Evolutionary conservation across 805 yeast genomes (phyloP).

Genomic region (Yarrowia sp.): DNA sequence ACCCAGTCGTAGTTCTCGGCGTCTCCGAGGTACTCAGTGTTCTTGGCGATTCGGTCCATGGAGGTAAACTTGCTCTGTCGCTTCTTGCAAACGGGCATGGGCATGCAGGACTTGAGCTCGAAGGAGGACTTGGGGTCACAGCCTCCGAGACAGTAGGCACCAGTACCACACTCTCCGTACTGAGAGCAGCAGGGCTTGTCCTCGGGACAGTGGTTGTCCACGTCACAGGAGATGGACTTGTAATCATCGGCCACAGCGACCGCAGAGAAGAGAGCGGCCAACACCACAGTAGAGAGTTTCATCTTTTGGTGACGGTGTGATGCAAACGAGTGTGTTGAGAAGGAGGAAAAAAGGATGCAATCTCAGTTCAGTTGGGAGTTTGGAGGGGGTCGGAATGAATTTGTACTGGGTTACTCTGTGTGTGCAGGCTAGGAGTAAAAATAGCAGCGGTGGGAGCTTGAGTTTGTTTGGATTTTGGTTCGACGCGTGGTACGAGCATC

Average conservation of each 20-base stretch:
- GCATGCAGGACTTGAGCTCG: conserved; percentile 76
- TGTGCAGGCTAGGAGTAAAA: conserved; percentile 36
- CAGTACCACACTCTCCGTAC: conserved; percentile 81
- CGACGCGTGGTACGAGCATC: conserved; percentile 14
- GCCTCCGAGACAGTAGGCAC: conserved; percentile 80
- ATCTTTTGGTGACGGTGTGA: background rate
- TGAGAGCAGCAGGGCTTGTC: conserved; percentile 84
- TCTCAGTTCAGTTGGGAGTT: conserved; percentile 13
- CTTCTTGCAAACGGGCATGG: conserved; percentile 76
- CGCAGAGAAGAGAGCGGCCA: conserved; percentile 40
- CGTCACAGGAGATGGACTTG: conserved; percentile 57
- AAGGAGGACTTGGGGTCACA: conserved; percentile 81
- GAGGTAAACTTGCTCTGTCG: conserved; percentile 46
- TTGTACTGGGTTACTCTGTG: conserved; percentile 26
- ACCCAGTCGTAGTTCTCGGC: conserved; percentile 71
- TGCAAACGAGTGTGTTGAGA: conserved; percentile 33
- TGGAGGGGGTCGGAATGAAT: conserved; percentile 22
- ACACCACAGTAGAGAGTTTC: conserved; percentile 30
- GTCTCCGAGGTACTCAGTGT: conserved; percentile 70
- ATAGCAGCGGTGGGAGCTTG: conserved; percentile 30
- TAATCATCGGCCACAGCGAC: conserved; percentile 45
- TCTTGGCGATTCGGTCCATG: conserved; percentile 50
- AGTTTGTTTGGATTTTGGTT: conserved; percentile 26
- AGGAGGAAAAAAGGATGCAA: conserved; percentile 1
- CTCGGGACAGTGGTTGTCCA: conserved; percentile 71